Percentiles rank a stretch among this genome's conserved stretches.
phyloP scores from a whole-genome alignment of 306 rosid species.

The Hippophae tibetana region DNA sequence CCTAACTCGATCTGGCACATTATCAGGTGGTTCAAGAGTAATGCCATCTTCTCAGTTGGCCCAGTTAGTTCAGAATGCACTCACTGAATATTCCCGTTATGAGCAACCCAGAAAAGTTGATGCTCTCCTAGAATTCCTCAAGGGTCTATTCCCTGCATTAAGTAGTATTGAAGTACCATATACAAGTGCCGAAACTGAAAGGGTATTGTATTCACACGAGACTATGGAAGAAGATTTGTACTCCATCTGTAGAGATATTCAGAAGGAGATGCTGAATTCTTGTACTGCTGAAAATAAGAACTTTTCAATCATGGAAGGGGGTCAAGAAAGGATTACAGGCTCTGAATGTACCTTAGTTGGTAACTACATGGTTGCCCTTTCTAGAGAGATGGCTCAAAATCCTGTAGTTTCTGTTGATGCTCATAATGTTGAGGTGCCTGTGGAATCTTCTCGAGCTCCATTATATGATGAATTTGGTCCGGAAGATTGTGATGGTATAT shows the following conservation, averaged over 20 bases:
- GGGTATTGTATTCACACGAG: conserved; percentile 34
- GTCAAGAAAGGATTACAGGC: conserved; percentile 22
- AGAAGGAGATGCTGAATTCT: conserved; percentile 28
- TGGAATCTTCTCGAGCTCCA: conserved; percentile 36
- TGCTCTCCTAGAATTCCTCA: conserved; percentile 37
- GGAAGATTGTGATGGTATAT: conserved; percentile 72
- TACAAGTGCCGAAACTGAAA: conserved; percentile 30
- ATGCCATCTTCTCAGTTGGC: conserved; percentile 36
- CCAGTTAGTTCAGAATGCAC: conserved; percentile 46
- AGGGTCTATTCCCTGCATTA: conserved; percentile 46
- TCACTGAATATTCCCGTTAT: conserved; percentile 34
- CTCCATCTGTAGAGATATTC: conserved; percentile 44
- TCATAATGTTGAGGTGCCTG: conserved; percentile 18
- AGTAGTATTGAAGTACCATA: conserved; percentile 39
- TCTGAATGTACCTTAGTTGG: conserved; percentile 52
- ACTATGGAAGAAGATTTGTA: conserved; percentile 61
- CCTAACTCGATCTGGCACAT: conserved; percentile 27
- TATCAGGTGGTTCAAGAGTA: conserved; percentile 28
- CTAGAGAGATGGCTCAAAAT: conserved; percentile 38
- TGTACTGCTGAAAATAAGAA: conserved; percentile 23
- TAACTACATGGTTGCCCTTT: conserved; percentile 57
- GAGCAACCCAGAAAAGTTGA: conserved; percentile 54
- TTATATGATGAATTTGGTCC: conserved; percentile 68
- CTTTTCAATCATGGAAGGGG: conserved; percentile 27
- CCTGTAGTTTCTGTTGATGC: conserved; percentile 46